Conservation (phyloP, 495 filamentous ascomycete genomes). For the Terfezia boudieri region DNA sequence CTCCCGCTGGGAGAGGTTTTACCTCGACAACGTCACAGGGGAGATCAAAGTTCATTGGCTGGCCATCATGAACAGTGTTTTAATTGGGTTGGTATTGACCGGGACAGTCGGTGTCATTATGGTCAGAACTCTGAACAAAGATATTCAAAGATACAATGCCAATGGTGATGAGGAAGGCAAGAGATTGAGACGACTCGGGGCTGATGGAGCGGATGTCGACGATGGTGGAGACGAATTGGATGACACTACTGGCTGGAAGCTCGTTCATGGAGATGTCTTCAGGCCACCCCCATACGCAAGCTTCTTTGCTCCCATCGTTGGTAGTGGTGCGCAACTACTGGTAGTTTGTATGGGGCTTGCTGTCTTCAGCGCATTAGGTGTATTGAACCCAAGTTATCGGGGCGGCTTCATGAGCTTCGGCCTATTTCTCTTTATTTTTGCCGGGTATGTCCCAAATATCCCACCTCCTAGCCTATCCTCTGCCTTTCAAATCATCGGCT, state of each 20-base stretch:
- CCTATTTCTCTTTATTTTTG: slow-evolving; percentile 68
- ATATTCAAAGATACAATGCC: slow-evolving; percentile 54
- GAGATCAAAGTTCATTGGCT: slow-evolving; percentile 76
- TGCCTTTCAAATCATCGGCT: too few species aligned
- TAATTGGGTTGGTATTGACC: slow-evolving; percentile 63
- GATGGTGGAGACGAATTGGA: slow-evolving; percentile 68
- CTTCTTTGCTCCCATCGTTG: slow-evolving; percentile 64
- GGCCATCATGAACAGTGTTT: slow-evolving; percentile 74
- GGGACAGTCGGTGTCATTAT: slow-evolving; percentile 73
- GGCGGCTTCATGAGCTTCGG: slow-evolving; percentile 82
- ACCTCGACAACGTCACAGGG: slow-evolving; percentile 79
- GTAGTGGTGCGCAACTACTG: slow-evolving; percentile 73
- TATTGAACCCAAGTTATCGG: slow-evolving; percentile 78
- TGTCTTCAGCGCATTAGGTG: slow-evolving; percentile 54
- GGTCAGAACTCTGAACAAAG: slow-evolving; percentile 56
- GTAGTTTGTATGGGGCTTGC: slow-evolving; percentile 68
- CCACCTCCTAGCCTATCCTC: too few species aligned
- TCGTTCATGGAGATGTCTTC: slow-evolving; percentile 91
- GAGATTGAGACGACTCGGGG: slow-evolving; percentile 19
- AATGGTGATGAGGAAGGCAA: slow-evolving; percentile 45
- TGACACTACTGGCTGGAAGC: slow-evolving; percentile 80
- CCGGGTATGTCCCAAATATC: slow-evolving; percentile 25
- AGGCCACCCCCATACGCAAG: slow-evolving; percentile 50
- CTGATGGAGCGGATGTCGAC: slow-evolving; percentile 35
- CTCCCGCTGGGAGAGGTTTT: slow-evolving; percentile 63